Evolutionary conservation across 345 rosid species (phyloP).

Genomic region (Geranium brycei): DNA sequence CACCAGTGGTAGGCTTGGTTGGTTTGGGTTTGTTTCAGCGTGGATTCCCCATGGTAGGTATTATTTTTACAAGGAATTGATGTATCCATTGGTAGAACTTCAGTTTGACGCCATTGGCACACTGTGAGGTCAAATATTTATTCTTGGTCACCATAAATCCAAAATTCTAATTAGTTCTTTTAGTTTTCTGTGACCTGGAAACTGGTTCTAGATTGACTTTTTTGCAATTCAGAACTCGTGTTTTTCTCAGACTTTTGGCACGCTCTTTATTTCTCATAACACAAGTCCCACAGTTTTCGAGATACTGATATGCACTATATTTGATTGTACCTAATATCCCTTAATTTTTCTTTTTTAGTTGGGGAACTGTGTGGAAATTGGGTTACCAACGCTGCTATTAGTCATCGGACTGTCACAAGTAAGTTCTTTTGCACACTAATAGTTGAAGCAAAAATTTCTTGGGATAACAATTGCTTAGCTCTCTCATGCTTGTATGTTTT

Average conservation of each 20-base stretch:
- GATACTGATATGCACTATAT: too few relatives aligned
- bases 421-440: slow-evolving; percentile 12
- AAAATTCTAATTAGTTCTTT: too few relatives aligned
- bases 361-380: slow-evolving; percentile 88
- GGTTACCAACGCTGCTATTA: slow-evolving; percentile 79
- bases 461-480: slow-evolving; percentile 3
- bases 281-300: too few relatives aligned
- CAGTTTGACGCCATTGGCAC: not conserved
- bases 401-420: slow-evolving; percentile 70
- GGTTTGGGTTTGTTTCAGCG: slow-evolving; percentile 85
- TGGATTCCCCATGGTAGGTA: slow-evolving; percentile 73
- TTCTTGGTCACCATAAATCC: too few relatives aligned
- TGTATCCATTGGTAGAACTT: not conserved
- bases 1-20: slow-evolving; percentile 84
- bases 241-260: too few relatives aligned
- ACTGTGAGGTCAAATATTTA: not conserved
- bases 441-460: not conserved
- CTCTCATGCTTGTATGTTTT: slow-evolving; percentile 1
- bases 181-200: too few relatives aligned
- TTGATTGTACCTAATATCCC: too few relatives aligned
- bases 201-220: too few relatives aligned
- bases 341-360: slow-evolving; percentile 29
- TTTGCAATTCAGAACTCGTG: not conserved
- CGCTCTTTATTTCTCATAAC: not conserved
- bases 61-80: not conserved